Conservation (phyloP, 1,284 basidiomycete species). For the Trametes versicolor region DNA sequence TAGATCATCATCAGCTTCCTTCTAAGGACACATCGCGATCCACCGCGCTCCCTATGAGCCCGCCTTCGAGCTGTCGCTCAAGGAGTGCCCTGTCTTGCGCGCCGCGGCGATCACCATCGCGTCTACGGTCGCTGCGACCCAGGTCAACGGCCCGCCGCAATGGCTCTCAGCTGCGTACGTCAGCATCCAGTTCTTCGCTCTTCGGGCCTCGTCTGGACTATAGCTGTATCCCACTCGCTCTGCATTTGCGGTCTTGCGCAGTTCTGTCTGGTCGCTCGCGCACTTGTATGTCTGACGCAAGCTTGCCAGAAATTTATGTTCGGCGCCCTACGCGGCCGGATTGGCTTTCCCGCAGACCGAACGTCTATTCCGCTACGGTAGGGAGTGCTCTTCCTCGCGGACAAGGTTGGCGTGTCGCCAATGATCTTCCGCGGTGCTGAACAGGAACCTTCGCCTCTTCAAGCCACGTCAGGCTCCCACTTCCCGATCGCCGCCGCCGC, state of each 20-base stretch:
- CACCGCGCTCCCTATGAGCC: constrained; percentile 32
- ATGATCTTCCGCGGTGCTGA: neutral
- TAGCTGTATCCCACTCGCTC: neutral
- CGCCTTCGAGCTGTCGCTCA: constrained; percentile 31
- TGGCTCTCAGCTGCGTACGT: constrained; percentile 39
- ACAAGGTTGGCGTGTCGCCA: neutral
- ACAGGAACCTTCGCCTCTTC: neutral
- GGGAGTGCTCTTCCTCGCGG: neutral
- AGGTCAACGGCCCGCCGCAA: constrained; percentile 22
- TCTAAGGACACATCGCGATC: constrained; percentile 10
- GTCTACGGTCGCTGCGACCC: constrained; percentile 33
- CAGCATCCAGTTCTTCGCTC: constrained; percentile 16
- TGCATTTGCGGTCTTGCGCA: neutral
- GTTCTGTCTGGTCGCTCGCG: neutral
- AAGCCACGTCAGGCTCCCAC: neutral
- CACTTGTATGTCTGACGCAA: constrained; percentile 3
- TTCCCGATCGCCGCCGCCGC: neutral
- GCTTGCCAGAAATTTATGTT: constrained; percentile 22
- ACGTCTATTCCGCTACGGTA: neutral
- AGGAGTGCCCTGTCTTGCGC: constrained; percentile 30
- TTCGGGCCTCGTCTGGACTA: constrained; percentile 10
- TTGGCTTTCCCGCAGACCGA: neutral
- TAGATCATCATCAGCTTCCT: neutral
- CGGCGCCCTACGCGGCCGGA: neutral
- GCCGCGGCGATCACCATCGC: constrained; percentile 35